Base-by-base conservation (phyloP, 352 stramenopile species). In the Pythium diclinum region DNA sequence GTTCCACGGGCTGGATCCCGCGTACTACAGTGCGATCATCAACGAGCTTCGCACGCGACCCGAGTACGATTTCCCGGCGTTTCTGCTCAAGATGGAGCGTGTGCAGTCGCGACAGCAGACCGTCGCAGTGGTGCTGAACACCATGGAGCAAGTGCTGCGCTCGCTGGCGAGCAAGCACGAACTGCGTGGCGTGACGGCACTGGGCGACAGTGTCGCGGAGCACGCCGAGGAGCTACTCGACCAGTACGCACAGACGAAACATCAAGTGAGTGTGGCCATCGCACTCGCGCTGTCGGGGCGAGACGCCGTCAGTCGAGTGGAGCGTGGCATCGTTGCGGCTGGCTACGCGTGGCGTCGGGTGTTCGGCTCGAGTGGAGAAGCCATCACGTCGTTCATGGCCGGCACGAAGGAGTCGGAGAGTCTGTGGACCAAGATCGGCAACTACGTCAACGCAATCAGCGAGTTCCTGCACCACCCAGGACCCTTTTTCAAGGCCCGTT, bases 91-190 rank as follows among this genome's bases (percentile, higher is more conserved):
- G 44, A 78, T 74, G 62, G 71, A 85, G 64, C 61, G 64, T 5
- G 23, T 72, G 0, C 65, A 80, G 32, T 75, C 73, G 5, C 63
- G 71, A 40, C 38, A 67, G 14, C 62, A 82, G 33, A 66, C 71
- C 1, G 40, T 80, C 0, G 32, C 71, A 17, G 65, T 82, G 55
- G 73, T 81, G 49, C 54, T 84, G 28, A 78, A 73, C n/a, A 86
- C 82, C 56, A 36, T 83, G 6, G 68, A 84, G 52, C 62, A 59
- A 6, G 32, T 84, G 13, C 52, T 86, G 1, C 78, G 73, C 40
- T 72, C 65, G 6, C 66, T 81, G 3, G 68, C 68, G 16, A 86
- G 73, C 57, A 77, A 72, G 36, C 78, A 84, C 32, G 77, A 86
- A 40, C 56, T 86, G 33, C 66, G 73, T 34, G 77, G 77, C 0